Percentiles rank a stretch among this genome's conserved stretches.
Conservation (phyloP, 2,329 filamentous ascomycete species). For the Sphaerostilbella broomeana region DNA sequence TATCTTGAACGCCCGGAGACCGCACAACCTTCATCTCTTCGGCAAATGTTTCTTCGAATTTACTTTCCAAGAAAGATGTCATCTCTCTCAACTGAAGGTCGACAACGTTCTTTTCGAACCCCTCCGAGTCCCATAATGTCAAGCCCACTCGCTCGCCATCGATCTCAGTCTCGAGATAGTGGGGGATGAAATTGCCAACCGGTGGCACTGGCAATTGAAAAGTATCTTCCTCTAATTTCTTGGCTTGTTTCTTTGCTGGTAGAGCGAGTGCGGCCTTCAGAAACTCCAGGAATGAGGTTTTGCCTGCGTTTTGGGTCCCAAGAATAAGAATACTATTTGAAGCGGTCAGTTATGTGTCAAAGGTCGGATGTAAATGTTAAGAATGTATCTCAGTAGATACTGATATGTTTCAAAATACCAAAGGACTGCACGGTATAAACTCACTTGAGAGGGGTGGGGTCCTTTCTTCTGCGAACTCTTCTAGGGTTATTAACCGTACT, state of each 20-base stretch:
- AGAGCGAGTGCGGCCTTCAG: conserved; percentile 79
- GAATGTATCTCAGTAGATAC: too few relatives aligned
- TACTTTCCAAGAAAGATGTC: conserved; percentile 87
- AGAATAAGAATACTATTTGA: conserved; percentile 73
- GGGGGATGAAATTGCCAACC: conserved; percentile 70
- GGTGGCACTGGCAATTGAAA: conserved; percentile 45
- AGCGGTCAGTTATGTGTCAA: not conserved
- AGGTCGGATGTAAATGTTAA: too few relatives aligned
- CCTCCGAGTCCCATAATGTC: conserved; percentile 94
- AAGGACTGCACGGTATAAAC: too few relatives aligned
- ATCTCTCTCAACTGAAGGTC: conserved; percentile 92
- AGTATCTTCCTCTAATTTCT: conserved; percentile 52
- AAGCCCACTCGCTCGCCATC: conserved; percentile 86
- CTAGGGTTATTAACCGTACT: conserved; percentile 91
- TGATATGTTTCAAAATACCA: too few relatives aligned
- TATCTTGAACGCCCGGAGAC: conserved; percentile 87
- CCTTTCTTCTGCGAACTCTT: conserved; percentile 86
- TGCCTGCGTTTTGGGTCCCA: conserved; percentile 80
- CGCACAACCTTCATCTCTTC: conserved; percentile 98
- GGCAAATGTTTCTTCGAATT: conserved; percentile 94
- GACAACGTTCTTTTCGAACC: conserved; percentile 88
- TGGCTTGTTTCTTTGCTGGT: conserved; percentile 68
- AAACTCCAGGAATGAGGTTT: conserved; percentile 96
- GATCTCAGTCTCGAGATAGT: conserved; percentile 91
- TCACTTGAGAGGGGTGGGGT: conserved; percentile 97